Evolutionary conservation across 495 filamentous ascomycete species (phyloP), one percentile per base, ranked within the genome.

Genomic region (Podospora tetraspora): DNA sequence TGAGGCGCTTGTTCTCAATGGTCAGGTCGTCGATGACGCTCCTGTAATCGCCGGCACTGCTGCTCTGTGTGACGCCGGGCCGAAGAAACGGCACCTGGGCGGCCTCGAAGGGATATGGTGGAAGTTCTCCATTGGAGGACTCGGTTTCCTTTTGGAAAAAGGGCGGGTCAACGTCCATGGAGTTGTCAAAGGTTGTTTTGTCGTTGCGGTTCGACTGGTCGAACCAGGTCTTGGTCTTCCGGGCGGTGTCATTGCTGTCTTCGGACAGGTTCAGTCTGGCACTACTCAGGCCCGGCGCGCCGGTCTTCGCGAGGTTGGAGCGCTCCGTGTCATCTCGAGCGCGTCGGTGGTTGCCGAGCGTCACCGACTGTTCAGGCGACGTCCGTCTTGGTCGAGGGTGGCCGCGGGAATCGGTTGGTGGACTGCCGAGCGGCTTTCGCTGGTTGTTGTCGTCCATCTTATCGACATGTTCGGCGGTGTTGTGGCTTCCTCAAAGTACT

Each of bases 11-110:
- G 76, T 90, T 91, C 71, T 90, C 87, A 37, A 91, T 78, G 0
- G 89, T 92, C 63, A 92, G 74, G 72, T 92, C 90, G 69, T 91
- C 89, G 57, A 92, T 91, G 34, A 92, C 87, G 68, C 87, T 86
- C 61, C 88, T 80, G 66, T 82, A 89, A 69, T 87, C 86, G 57
- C 86, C 87, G 62, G 79, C 83, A 57, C 84, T 85, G 66, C 80
- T 85, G 61, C 85, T 84, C 21, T 79, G 82, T 8, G 80, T 76
- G 43, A 72, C 68, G 5, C 74, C 70, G 21, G 75, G 73, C 12
- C 68, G 74, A 57, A 64, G 69, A 62, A 60, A 66, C 64, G 69
- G 61, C 32, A 19, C 70, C 70, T 56, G 72, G 66, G 56, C 71
- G 19, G 64, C 71, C 12, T 61, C 71, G 61, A 67, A 74, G 27